phyloP scores from a whole-genome alignment of 768 basidiomycete genomes.

The Kwoniella pini region DNA sequence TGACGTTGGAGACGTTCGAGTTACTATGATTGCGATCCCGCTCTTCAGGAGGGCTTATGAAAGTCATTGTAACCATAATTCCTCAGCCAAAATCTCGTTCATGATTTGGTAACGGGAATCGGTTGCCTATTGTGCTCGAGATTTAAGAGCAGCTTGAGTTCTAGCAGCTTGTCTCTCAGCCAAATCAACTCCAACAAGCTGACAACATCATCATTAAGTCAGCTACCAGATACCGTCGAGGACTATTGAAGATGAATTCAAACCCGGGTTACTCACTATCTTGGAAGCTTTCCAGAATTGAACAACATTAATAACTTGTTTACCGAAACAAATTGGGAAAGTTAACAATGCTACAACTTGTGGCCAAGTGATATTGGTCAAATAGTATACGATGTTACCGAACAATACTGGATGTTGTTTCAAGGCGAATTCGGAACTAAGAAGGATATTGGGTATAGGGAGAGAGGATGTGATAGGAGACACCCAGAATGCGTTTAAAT shows the following conservation, averaged over 20 bases:
- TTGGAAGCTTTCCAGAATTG: conserved; percentile 95
- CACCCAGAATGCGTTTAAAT: conserved; percentile 82
- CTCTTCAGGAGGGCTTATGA: too few species aligned
- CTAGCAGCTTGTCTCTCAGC: conserved; percentile 64
- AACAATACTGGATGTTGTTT: conserved; percentile 26
- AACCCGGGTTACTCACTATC: conserved; percentile 45
- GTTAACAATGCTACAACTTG: conserved; percentile 67
- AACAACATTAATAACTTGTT: conserved; percentile 92
- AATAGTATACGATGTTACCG: conserved; percentile 25
- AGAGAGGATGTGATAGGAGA: conserved; percentile 65
- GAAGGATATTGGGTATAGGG: conserved; percentile 40
- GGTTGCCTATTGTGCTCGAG: background rate
- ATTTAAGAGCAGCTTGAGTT: conserved; percentile 27
- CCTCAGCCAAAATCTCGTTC: too few species aligned
- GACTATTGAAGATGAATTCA: background rate
- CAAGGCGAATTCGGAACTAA: conserved; percentile 23
- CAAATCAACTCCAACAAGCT: conserved; percentile 84
- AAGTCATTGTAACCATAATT: too few species aligned
- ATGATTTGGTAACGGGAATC: too few species aligned
- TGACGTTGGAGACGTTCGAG: too few species aligned
- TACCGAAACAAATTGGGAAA: conserved; percentile 69
- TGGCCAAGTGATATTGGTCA: conserved; percentile 67
- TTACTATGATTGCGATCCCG: too few species aligned
- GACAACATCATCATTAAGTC: background rate
- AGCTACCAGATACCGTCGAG: background rate